Percentiles rank a stretch among this genome's conserved stretches.
phyloP scores from a whole-genome alignment of 805 yeast genomes.

The Myxozyma sirexii region DNA sequence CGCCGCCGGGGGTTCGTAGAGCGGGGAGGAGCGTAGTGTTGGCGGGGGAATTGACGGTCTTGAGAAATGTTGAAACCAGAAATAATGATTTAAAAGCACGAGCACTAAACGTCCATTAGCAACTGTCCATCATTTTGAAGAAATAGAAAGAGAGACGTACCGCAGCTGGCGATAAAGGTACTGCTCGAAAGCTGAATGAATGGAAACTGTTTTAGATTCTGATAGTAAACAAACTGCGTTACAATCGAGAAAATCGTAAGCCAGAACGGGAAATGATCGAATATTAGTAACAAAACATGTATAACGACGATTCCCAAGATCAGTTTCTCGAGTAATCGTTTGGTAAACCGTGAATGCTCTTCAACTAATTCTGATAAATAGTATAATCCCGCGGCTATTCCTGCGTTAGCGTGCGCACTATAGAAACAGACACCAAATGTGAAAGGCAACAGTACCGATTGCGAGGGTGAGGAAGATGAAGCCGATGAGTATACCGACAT shows the following conservation, averaged over 20 bases:
- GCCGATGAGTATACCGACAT: conserved; percentile 62
- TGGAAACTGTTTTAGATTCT: conserved; percentile 81
- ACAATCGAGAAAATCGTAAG: conserved; percentile 67
- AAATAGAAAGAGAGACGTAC: conserved; percentile 8
- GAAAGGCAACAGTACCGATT: conserved; percentile 42
- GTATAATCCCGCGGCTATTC: conserved; percentile 85
- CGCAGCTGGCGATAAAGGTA: conserved; percentile 67
- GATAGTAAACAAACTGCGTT: conserved; percentile 73
- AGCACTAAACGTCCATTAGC: conserved; percentile 43
- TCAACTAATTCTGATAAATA: conserved; percentile 91
- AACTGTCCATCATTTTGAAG: not conserved
- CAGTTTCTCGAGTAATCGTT: conserved; percentile 61
- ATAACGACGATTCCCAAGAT: conserved; percentile 63
- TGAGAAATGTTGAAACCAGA: conserved; percentile 84
- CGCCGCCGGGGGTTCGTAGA: conserved; percentile 47
- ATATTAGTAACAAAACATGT: conserved; percentile 59
- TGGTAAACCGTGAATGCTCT: conserved; percentile 86
- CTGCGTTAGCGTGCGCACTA: conserved; percentile 44
- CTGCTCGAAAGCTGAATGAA: conserved; percentile 74
- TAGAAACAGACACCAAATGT: too few relatives aligned
- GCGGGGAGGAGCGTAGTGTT: conserved; percentile 27
- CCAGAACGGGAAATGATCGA: conserved; percentile 79
- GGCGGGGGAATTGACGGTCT: conserved; percentile 34
- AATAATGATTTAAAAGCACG: conserved; percentile 77
- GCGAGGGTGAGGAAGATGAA: conserved; percentile 61